Percentiles rank a stretch among this genome's conserved stretches.
Conservation (phyloP, 1,284 basidiomycete genomes). For the Trametes versicolor region DNA sequence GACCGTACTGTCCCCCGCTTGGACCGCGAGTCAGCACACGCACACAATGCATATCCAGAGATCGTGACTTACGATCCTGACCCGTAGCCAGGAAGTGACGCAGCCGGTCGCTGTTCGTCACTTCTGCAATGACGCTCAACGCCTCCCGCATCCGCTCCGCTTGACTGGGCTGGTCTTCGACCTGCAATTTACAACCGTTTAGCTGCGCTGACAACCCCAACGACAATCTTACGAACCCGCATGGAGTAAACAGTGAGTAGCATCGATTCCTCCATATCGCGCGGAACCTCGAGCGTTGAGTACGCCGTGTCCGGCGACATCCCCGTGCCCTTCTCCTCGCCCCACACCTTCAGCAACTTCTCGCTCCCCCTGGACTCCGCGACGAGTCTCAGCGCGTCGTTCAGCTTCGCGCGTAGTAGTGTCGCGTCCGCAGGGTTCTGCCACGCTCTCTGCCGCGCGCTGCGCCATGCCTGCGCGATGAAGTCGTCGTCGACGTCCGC, state of each 20-base stretch:
- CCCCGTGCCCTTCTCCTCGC: slow-evolving; percentile 60
- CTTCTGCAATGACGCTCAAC: slow-evolving; percentile 73
- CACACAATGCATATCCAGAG: slow-evolving; percentile 7
- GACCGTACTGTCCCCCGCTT: slow-evolving; percentile 68
- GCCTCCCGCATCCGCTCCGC: slow-evolving; percentile 73
- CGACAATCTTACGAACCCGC: slow-evolving; percentile 60
- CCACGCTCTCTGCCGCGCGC: slow-evolving; percentile 71
- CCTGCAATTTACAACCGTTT: slow-evolving; percentile 48
- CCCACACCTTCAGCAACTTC: slow-evolving; percentile 59
- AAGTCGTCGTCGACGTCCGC: slow-evolving; percentile 75
- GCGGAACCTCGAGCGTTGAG: slow-evolving; percentile 73
- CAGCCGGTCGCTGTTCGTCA: slow-evolving; percentile 77
- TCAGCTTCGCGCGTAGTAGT: slow-evolving; percentile 57
- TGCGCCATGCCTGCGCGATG: slow-evolving; percentile 73
- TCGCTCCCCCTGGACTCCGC: slow-evolving; percentile 67
- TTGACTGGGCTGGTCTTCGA: slow-evolving; percentile 75
- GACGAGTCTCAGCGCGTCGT: slow-evolving; percentile 71
- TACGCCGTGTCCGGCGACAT: slow-evolving; percentile 83
- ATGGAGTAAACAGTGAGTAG: slow-evolving; percentile 78
- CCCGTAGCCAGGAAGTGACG: slow-evolving; percentile 73
- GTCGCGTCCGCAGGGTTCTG: slow-evolving; percentile 54
- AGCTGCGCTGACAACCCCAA: slow-evolving; percentile 12
- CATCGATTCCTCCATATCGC: slow-evolving; percentile 79
- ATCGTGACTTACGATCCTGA: slow-evolving; percentile 68
- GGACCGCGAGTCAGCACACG: background rate